phyloP scores from a whole-genome alignment of 345 rosid genomes.

The Eucalyptus pumila region DNA sequence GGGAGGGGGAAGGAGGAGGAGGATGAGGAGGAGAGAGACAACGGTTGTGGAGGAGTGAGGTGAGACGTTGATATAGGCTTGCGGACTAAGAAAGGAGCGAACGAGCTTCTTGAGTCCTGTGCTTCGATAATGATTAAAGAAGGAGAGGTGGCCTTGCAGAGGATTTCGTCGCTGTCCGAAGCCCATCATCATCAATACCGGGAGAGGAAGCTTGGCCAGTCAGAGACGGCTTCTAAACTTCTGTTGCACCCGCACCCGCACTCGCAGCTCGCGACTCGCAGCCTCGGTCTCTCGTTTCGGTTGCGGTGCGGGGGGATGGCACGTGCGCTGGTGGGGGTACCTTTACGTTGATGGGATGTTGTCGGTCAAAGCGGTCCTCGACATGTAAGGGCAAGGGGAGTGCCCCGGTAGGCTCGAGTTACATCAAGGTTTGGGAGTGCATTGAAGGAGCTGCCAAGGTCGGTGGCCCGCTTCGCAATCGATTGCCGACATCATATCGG shows the following conservation, averaged over 20 bases:
- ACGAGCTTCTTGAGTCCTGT: neutral
- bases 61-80: slow-evolving; percentile 7
- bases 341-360: neutral
- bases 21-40: neutral
- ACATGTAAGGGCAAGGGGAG: neutral
- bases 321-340: neutral
- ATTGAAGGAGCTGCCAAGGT: neutral
- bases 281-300: neutral
- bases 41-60: neutral
- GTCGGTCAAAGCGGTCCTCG: neutral
- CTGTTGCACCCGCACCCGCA: neutral
- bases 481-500: neutral
- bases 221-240: neutral
- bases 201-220: neutral
- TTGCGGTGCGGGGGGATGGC: neutral
- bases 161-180: neutral
- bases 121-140: neutral
- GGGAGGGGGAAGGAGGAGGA: neutral
- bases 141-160: neutral
- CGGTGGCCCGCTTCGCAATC: neutral
- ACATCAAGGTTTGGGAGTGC: neutral
- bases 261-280: neutral
- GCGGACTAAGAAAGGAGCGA: neutral
- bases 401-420: neutral
- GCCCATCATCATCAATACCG: neutral